phyloP scores from a whole-genome alignment of 768 basidiomycete genomes.

The Lentinus brumalis region DNA sequence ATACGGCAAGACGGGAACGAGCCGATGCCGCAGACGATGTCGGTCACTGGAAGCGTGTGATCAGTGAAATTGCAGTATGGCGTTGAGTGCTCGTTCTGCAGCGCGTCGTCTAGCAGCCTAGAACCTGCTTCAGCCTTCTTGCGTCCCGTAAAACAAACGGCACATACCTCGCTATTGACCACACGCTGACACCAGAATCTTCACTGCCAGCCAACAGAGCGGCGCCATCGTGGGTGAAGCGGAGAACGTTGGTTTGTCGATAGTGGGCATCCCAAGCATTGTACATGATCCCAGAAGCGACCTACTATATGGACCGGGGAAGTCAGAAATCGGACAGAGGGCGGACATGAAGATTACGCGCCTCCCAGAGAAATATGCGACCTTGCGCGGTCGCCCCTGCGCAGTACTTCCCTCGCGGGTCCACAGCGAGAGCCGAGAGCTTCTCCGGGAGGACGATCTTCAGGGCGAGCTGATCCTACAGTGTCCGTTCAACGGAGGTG shows the following conservation, averaged over 20 bases:
- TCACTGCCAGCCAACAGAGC: constrained; percentile 86
- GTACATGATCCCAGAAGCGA: constrained; percentile 91
- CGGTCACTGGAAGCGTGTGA: constrained; percentile 89
- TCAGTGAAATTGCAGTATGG: constrained; percentile 84
- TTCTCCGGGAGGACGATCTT: constrained; percentile 92
- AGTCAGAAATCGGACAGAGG: neutral
- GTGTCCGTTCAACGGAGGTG: neutral
- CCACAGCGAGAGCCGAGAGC: constrained; percentile 76
- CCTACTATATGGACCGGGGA: constrained; percentile 44
- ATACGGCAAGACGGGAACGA: constrained; percentile 74
- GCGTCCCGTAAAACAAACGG: neutral
- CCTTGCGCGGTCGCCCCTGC: constrained; percentile 90
- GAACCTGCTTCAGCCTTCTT: neutral
- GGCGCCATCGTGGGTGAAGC: constrained; percentile 81
- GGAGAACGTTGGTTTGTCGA: constrained; percentile 79
- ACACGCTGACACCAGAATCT: constrained; percentile 87
- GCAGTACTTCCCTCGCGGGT: constrained; percentile 72
- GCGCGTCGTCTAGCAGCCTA: constrained; percentile 75
- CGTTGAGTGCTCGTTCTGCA: constrained; percentile 73
- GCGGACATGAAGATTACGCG: constrained; percentile 37
- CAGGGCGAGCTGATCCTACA: constrained; percentile 85
- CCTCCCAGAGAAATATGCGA: constrained; percentile 96
- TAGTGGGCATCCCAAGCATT: constrained; percentile 96
- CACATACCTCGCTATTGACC: constrained; percentile 83
- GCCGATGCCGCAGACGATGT: constrained; percentile 79